Percentiles rank a stretch among this genome's conserved stretches.
phyloP scores from a whole-genome alignment of 2,329 filamentous ascomycete genomes.

The Scedosporium aurantiacum region DNA sequence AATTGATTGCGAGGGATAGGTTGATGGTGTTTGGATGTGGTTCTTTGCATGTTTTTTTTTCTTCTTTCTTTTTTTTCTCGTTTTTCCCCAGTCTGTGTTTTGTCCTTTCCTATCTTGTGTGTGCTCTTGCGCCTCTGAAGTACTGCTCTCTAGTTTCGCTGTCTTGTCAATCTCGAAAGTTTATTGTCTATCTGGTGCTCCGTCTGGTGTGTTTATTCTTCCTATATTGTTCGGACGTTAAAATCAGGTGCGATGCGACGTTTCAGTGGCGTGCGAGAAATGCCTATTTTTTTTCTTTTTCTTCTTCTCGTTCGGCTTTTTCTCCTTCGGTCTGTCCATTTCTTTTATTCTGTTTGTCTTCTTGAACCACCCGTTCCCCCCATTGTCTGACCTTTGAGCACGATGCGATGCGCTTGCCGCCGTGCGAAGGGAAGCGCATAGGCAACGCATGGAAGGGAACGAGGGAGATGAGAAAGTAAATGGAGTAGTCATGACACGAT shows the following conservation, averaged over 20 bases:
- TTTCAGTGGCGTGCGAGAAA: not conserved
- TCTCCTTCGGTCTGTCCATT: too few species aligned
- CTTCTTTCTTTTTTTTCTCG: not conserved
- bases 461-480: too few species aligned
- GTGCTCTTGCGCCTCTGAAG: not conserved
- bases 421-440: too few species aligned
- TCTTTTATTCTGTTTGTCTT: too few species aligned
- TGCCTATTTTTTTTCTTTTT: not conserved
- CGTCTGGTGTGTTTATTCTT: not conserved
- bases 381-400: too few species aligned
- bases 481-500: too few species aligned
- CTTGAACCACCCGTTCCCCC: too few species aligned
- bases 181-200: not conserved
- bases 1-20: not conserved
- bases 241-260: not conserved
- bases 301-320: too few species aligned
- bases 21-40: not conserved
- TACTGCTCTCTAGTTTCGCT: not conserved
- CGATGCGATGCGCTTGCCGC: too few species aligned
- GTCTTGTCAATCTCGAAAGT: not conserved
- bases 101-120: not conserved
- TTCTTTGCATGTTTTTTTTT: not conserved
- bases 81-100: not conserved
- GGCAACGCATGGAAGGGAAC: too few species aligned
- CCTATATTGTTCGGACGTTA: not conserved